Evolutionary conservation across 495 filamentous ascomycete genomes (phyloP).

Genomic region (Pseudoneurospora amorphoporcata): DNA sequence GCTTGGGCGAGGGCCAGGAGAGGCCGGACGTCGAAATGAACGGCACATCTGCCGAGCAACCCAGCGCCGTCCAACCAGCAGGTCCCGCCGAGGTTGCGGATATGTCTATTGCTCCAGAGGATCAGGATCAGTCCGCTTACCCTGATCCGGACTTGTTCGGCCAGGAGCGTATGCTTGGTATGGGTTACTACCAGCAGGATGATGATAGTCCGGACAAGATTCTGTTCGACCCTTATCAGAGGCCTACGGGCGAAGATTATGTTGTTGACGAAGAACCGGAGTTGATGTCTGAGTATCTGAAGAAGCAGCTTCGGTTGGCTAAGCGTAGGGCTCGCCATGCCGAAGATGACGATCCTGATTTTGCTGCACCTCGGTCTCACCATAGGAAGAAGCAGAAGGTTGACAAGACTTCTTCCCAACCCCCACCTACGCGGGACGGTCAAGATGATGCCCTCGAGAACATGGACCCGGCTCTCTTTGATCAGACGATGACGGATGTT

Average conservation of each 20-base stretch:
- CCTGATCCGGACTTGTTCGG: constrained; percentile 36
- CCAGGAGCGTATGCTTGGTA: constrained; percentile 40
- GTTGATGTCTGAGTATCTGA: constrained; percentile 32
- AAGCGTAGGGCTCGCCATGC: constrained; percentile 37
- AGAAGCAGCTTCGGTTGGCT: constrained; percentile 34
- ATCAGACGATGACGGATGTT: constrained; percentile 12
- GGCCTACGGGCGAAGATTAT: constrained; percentile 28
- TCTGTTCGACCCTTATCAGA: constrained; percentile 39
- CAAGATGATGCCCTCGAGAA: constrained; percentile 25
- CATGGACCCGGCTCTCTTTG: constrained; percentile 30
- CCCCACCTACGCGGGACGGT: constrained; percentile 2
- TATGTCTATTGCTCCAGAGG: constrained; percentile 11
- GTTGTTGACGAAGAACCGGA: constrained; percentile 28
- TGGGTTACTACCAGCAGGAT: constrained; percentile 46
- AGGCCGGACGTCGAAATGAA: constrained; percentile 1
- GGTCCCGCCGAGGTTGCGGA: constrained; percentile 16
- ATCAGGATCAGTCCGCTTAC: constrained; percentile 31
- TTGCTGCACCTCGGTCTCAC: constrained; percentile 25
- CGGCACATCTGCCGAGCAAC: background rate
- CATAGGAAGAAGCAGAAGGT: constrained; percentile 26
- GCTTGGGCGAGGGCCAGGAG: constrained; percentile 24
- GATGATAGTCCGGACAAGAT: constrained; percentile 41
- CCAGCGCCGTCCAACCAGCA: constrained; percentile 2
- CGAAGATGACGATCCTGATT: constrained; percentile 38
- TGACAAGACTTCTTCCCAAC: background rate